Evolutionary conservation across 148 eudicot species (phyloP).

Genomic region (Vaccinium corymbosum): DNA sequence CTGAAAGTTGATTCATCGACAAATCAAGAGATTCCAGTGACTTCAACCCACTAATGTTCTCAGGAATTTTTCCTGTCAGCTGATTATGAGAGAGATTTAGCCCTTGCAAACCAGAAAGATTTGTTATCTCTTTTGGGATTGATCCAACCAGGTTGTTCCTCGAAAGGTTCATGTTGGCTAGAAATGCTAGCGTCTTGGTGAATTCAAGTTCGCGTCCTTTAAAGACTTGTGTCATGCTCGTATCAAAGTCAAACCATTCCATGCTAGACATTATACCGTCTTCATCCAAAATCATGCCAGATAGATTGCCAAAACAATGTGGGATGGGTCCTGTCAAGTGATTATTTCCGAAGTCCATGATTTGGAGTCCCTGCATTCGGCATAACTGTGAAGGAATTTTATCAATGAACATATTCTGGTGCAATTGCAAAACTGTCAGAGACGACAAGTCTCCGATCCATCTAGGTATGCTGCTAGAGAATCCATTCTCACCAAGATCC

Average conservation of each 20-base stretch:
- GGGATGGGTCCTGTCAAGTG: constrained; percentile 35
- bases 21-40: constrained; percentile 14
- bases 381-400: background rate
- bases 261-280: background rate
- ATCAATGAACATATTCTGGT: background rate
- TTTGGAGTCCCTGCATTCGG: constrained; percentile 7
- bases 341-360: constrained; percentile 34
- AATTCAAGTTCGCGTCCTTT: constrained; percentile 24
- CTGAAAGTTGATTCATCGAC: background rate
- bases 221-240: background rate
- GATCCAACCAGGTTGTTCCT: constrained; percentile 30
- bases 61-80: constrained; percentile 30
- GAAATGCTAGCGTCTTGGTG: constrained; percentile 8
- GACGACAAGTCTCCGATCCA: no score
- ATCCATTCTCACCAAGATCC: no score
- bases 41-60: constrained; percentile 21
- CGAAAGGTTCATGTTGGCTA: constrained; percentile 38
- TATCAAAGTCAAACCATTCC: background rate
- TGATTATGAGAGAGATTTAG: constrained; percentile 33
- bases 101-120: constrained; percentile 18
- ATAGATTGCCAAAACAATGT: constrained; percentile 16
- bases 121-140: constrained; percentile 30
- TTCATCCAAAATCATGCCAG: constrained; percentile 6
- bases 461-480: no score
- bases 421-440: no score